Percentiles rank a stretch among this genome's conserved stretches.
phyloP scores from a whole-genome alignment of 139 green algal species.

The Trebouxia sp. region DNA sequence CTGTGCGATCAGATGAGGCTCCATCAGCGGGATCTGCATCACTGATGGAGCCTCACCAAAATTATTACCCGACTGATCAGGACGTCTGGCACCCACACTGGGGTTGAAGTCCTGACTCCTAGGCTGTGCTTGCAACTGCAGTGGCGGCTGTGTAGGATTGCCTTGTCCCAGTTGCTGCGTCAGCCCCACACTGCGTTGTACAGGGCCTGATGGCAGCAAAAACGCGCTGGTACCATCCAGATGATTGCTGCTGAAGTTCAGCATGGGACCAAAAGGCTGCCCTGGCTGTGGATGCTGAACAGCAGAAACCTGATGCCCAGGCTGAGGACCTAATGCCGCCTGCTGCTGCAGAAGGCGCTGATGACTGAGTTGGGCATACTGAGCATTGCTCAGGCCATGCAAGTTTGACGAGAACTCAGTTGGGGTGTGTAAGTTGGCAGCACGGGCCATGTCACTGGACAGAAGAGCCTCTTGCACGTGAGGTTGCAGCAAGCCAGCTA shows the following conservation, averaged over 20 bases:
- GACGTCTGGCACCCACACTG: neutral
- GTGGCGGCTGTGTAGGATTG: neutral
- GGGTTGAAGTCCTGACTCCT: neutral
- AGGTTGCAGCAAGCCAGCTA: neutral
- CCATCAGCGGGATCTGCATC: neutral
- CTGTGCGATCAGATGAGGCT: conserved; percentile 15
- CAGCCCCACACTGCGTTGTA: neutral
- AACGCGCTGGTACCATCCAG: neutral
- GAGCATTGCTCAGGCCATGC: neutral
- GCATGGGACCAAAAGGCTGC: neutral
- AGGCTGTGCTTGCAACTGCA: no score
- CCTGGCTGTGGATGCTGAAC: neutral
- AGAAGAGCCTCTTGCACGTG: neutral
- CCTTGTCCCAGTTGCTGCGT: neutral
- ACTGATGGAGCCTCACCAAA: conserved; percentile 22
- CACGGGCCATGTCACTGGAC: neutral
- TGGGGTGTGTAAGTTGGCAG: no score
- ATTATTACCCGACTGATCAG: neutral
- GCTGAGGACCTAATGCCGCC: neutral
- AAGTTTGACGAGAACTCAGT: neutral
- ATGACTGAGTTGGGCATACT: neutral
- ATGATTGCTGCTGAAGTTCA: neutral
- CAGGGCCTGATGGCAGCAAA: neutral
- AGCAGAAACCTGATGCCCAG: neutral
- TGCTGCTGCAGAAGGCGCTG: neutral